Conservation (phyloP, 768 basidiomycete species). For the Lanmaoa rubissima region DNA sequence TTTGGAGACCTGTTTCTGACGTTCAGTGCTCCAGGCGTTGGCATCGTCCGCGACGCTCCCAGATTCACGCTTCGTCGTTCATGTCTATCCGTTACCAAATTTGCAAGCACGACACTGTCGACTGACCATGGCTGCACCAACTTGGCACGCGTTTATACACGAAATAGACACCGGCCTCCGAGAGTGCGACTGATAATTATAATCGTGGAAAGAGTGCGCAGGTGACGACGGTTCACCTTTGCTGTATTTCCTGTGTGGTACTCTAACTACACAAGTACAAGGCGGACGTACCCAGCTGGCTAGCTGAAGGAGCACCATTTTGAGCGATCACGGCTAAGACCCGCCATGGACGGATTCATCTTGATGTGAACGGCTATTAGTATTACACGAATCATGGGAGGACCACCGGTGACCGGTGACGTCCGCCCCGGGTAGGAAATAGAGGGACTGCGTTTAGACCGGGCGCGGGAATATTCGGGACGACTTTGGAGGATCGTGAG, state of each 20-base stretch:
- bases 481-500: neutral
- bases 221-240: no score
- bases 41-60: neutral
- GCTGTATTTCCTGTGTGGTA: no score
- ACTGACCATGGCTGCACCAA: neutral
- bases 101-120: neutral
- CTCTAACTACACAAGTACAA: no score
- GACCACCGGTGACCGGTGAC: neutral
- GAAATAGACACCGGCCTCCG: neutral
- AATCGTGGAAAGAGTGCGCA: neutral
- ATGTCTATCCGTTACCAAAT: no score
- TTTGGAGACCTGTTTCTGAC: neutral
- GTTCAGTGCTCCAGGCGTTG: neutral
- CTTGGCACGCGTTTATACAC: neutral
- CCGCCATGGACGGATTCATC: no score
- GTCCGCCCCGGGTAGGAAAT: neutral
- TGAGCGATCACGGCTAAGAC: neutral
- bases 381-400: neutral
- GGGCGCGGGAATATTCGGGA: conserved; percentile 11
- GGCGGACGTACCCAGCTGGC: no score
- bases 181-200: no score
- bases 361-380: neutral
- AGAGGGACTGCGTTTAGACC: neutral
- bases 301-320: no score
- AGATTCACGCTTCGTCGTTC: neutral